phyloP scores from a whole-genome alignment of 176 grass and related monocot species.

The Avena eriantha region DNA sequence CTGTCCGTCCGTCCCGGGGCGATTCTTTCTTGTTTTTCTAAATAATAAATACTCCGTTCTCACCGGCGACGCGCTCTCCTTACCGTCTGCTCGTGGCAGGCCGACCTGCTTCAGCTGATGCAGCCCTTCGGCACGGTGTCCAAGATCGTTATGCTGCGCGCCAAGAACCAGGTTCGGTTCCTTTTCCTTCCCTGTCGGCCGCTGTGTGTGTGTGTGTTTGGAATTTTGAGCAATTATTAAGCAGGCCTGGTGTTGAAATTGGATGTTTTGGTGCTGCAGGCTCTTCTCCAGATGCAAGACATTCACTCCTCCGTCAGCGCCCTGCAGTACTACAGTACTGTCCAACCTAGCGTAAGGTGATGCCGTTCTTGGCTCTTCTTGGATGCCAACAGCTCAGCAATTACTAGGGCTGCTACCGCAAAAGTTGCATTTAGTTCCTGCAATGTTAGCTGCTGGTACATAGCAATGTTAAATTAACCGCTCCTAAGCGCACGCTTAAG shows the following conservation, averaged over 20 bases:
- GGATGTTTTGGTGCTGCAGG: conserved; percentile 45
- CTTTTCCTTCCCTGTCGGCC: background rate
- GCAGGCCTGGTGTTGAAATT: background rate
- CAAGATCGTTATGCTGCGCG: conserved; percentile 86
- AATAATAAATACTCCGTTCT: conserved; percentile 1
- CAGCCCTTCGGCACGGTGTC: conserved; percentile 81
- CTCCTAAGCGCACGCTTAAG: too few species aligned
- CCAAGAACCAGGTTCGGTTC: conserved; percentile 83
- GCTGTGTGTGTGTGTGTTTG: background rate
- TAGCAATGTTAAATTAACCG: background rate
- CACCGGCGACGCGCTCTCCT: background rate
- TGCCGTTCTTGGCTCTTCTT: conserved; percentile 19
- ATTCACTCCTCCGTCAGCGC: conserved; percentile 71
- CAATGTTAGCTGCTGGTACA: conserved; percentile 13
- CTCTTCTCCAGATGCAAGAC: conserved; percentile 96
- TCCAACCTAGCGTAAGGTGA: conserved; percentile 95
- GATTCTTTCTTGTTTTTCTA: background rate
- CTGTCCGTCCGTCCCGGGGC: background rate
- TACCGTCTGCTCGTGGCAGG: conserved; percentile 44
- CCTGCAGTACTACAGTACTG: conserved; percentile 81
- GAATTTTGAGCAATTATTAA: background rate
- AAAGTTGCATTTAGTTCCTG: background rate
- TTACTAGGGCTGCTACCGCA: background rate
- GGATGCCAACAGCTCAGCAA: background rate
- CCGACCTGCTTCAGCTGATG: conserved; percentile 88